Evolutionary conservation across 176 grass and related monocot genomes (phyloP).

Genomic region (Avena insularis): DNA sequence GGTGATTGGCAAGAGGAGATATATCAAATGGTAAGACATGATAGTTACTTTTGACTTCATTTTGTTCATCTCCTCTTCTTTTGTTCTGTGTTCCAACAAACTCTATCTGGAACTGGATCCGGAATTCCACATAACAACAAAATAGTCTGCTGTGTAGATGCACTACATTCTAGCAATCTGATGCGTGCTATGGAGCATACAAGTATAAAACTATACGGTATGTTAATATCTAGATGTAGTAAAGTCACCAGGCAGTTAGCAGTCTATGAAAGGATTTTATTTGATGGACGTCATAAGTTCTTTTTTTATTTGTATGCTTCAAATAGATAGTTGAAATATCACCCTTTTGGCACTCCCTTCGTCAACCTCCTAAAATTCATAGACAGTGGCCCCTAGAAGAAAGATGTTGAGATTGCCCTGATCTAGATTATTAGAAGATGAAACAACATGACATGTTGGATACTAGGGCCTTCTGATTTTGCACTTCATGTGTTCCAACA

Average conservation of each 20-base stretch:
- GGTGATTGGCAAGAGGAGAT: constrained; percentile 62
- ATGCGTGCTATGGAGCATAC: not conserved
- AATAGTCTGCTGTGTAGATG: not conserved
- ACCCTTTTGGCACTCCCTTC: not conserved
- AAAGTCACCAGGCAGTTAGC: not conserved
- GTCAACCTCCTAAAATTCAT: not conserved
- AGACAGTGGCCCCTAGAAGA: not conserved
- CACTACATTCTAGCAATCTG: not conserved
- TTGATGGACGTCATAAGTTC: not conserved
- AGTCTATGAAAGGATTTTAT: not conserved
- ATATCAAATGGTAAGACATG: constrained; percentile 75
- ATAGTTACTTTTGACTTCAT: not conserved
- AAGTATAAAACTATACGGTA: too few species aligned
- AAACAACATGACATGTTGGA: not conserved
- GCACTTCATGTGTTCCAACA: constrained; percentile 14
- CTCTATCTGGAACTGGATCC: not conserved
- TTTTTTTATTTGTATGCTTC: constrained; percentile 12
- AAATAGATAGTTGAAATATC: not conserved
- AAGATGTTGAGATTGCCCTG: not conserved
- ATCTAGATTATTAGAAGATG: constrained; percentile 35
- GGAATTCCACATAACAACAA: not conserved
- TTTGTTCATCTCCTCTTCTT: constrained; percentile 10
- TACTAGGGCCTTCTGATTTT: not conserved
- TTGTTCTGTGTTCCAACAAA: constrained; percentile 11
- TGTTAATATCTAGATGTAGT: constrained; percentile 9